phyloP scores from a whole-genome alignment of 2,329 filamentous ascomycete genomes.

The Dryadomyces quercivorus region DNA sequence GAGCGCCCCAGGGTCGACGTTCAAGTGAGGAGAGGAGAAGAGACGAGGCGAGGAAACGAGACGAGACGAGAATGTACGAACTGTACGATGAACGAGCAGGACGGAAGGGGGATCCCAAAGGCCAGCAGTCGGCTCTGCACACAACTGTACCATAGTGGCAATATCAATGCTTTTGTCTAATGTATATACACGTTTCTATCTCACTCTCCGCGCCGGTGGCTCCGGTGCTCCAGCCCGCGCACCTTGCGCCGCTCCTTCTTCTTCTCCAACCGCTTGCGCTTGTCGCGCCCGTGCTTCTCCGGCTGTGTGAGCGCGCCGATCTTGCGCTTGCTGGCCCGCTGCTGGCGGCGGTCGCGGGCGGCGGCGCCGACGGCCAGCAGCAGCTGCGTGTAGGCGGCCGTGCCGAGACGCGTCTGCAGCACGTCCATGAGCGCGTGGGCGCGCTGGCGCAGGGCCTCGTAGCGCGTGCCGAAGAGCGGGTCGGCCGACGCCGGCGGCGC shows the following conservation, averaged over 20 bases:
- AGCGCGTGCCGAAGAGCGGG: conserved; percentile 52
- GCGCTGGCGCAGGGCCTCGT: conserved; percentile 58
- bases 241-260: conserved; percentile 77
- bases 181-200: too few species aligned
- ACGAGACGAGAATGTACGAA: too few species aligned
- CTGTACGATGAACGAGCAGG: too few species aligned
- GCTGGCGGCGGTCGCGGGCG: conserved; percentile 60
- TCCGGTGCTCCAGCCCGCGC: conserved; percentile 60
- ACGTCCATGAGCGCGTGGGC: conserved; percentile 67
- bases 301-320: conserved; percentile 78
- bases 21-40: conserved; percentile 5
- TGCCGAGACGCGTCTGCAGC: conserved; percentile 78
- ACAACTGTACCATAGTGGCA: too few species aligned
- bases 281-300: conserved; percentile 64
- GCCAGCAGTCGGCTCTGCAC: too few species aligned
- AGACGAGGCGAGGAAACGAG: too few species aligned
- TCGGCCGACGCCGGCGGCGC: conserved; percentile 60
- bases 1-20: conserved; percentile 17
- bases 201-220: conserved; percentile 50
- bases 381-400: conserved; percentile 62
- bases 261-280: conserved; percentile 72
- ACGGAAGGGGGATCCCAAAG: too few species aligned
- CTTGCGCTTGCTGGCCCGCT: conserved; percentile 71
- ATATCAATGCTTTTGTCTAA: too few species aligned
- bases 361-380: conserved; percentile 61